Evolutionary conservation across 306 rosid species (phyloP).

Genomic region (Echinosophora koreensis): DNA sequence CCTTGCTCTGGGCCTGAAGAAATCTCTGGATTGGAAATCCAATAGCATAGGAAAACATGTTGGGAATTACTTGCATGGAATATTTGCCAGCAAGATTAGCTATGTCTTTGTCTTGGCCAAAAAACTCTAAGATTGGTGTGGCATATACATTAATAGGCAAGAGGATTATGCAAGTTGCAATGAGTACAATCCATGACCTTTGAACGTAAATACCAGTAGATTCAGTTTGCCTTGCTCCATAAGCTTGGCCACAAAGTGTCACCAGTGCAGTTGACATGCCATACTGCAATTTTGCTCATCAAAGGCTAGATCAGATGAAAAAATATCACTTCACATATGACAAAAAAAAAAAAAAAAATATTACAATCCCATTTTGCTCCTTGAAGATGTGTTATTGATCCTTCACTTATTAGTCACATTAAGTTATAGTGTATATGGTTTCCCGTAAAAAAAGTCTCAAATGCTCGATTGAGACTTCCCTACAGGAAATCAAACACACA

Average conservation of each 20-base stretch:
- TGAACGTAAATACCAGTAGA: constrained; percentile 75
- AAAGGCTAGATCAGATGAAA: constrained; percentile 27
- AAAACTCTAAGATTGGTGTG: constrained; percentile 62
- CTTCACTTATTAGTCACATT: no score
- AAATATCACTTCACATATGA: background rate
- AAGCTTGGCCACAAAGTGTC: constrained; percentile 88
- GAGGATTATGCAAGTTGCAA: constrained; percentile 53
- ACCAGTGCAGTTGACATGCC: constrained; percentile 79
- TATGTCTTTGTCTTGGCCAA: constrained; percentile 75
- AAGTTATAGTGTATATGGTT: background rate
- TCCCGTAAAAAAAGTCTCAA: no score
- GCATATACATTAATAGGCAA: constrained; percentile 65
- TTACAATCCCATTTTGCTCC: no score
- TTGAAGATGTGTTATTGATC: no score
- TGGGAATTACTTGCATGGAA: constrained; percentile 59
- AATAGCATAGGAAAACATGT: constrained; percentile 67
- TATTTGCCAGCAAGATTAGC: constrained; percentile 69
- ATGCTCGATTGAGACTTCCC: no score
- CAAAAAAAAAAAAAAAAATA: background rate
- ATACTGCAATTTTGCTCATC: constrained; percentile 35
- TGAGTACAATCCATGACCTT: constrained; percentile 68
- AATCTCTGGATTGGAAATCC: constrained; percentile 62
- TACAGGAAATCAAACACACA: no score
- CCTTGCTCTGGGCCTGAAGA: constrained; percentile 81
- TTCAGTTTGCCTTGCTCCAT: constrained; percentile 72